A percentile compares a stretch with the other conserved stretches of the same genome.
Evolutionary conservation across 192 early-diverging fungal genomes (phyloP).

Genomic region (Podila verticillata): DNA sequence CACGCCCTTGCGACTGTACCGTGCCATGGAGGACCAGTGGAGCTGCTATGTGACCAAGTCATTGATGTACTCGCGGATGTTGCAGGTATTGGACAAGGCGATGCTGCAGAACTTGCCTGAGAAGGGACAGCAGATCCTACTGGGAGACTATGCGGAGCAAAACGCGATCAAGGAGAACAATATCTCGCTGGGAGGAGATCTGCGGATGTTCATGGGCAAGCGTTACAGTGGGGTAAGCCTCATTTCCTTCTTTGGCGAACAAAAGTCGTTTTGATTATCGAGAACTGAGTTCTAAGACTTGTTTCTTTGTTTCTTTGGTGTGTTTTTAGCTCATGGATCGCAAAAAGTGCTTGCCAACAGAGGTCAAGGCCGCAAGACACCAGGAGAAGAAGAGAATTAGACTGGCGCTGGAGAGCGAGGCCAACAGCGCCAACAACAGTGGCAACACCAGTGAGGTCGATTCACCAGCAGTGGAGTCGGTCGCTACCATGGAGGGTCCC

Average conservation of each 20-base stretch:
- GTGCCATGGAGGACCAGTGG: constrained; percentile 61
- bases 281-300: background rate
- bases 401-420: constrained; percentile 13
- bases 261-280: too few species aligned
- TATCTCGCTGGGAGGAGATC: constrained; percentile 45
- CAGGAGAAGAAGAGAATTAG: constrained; percentile 37
- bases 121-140: constrained; percentile 12
- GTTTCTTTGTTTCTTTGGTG: background rate
- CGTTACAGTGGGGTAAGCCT: constrained; percentile 26
- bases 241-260: background rate
- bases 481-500: background rate
- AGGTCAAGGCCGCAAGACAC: constrained; percentile 32
- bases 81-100: constrained; percentile 41
- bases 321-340: constrained; percentile 37
- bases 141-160: constrained; percentile 36
- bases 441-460: constrained; percentile 21
- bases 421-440: constrained; percentile 40
- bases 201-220: constrained; percentile 54
- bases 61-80: constrained; percentile 55
- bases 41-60: constrained; percentile 59
- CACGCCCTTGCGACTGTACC: constrained; percentile 47
- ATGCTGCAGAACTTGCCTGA: constrained; percentile 36
- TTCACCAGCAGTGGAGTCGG: constrained; percentile 3
- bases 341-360: constrained; percentile 45
- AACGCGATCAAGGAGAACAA: constrained; percentile 39